Evolutionary conservation across 2,329 filamentous ascomycete genomes (phyloP), one percentile per base, ranked within the genome.

Genomic region (Aspergillus texensis): DNA sequence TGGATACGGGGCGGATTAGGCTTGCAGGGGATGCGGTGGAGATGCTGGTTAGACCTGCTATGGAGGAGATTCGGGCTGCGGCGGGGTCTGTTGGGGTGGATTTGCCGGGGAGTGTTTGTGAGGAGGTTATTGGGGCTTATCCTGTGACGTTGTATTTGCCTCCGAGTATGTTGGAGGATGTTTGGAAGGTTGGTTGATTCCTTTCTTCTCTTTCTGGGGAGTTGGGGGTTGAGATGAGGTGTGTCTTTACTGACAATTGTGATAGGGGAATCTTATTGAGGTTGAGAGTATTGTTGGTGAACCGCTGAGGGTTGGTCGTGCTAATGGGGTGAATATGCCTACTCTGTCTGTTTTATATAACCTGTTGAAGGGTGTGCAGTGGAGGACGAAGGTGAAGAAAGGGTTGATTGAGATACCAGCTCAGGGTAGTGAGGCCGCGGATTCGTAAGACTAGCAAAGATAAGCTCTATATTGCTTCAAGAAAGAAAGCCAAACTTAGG

Each of bases 201-300:
- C 0, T 34, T 46, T 24, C 12, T 58, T 28, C 21, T n/a, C 4
- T 45, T 60, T 19, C 32, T 48, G 34, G 21, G 6, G 11, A 16
- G 12, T 19, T 46, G 4, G 10, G 10, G 11, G 16, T n/a, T 41
- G 39, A 39, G 4, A 39, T 39, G 34, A 28, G 34, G 34, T 26
- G 11, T 48, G 32, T 62, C 26, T 50, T 30, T 1, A 36, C 57
- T 39, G 10, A 57, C 43, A 14, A 19, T 50, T 32, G 12, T 57
- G 4, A 24, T 50, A 81, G 81, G 82, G 84, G 19, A 86, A 86
- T 68, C 84, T 80, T 55, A 82, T 84, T 63, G 85, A 87, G 70
- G 79, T 82, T 46, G 84, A 86, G 68, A 85, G 82, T 63, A 79
- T 87, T 36, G 72, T 86, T 4, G 84, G 84, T 0, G 85, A 86